Base-by-base conservation (phyloP, 2,329 filamentous ascomycete species). In the Alternaria sp. region DNA sequence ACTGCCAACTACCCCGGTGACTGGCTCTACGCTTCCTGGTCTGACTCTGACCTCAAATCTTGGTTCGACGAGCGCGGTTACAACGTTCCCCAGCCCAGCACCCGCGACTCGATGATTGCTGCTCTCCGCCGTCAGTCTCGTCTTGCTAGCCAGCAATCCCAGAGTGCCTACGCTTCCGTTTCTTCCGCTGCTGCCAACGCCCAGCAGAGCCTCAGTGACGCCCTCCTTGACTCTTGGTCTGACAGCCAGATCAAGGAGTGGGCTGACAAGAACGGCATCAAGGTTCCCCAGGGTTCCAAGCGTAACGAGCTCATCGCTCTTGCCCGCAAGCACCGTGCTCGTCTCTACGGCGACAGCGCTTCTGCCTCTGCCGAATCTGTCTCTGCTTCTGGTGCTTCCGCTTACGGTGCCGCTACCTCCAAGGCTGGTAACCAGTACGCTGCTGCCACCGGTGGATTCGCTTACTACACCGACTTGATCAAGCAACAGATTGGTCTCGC, bases 1-100 rank as follows among this genome's bases (percentile, higher is more conserved):
- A 90, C 92, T 14, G 82, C 87, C 53, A 82, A 88, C n/a, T 98
- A 98, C 75, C 95, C 95, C 34, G 95, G 95, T 39, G 88, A 97
- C 81, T 98, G 95, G 95, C 83, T 98, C 43, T 99, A 97, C 76
- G 86, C 89, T 62, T 85, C 90, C 7, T 99, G 95, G 95, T 90
- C 91, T 53, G 92, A 97, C 66, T 97, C 94, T 66, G 94, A 97
- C 51, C 82, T 97, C 64, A 98, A 98, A 84, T 87, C 91, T 67
- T 99, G 92, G 91, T 89, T 97, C 47, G 95, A 98, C 73, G 89
- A 90, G 68, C 88, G 93, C 68, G 95, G 95, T 52, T 89, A 94
- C 79, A 90, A 92, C 12, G 91, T 87, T 55, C 94, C 95, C 62
- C 94, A 98, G 78, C 91, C 93, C 30, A 88, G 88, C 49, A 89